phyloP scores from a whole-genome alignment of 495 filamentous ascomycete species.

The Talaromyces adpressus region DNA sequence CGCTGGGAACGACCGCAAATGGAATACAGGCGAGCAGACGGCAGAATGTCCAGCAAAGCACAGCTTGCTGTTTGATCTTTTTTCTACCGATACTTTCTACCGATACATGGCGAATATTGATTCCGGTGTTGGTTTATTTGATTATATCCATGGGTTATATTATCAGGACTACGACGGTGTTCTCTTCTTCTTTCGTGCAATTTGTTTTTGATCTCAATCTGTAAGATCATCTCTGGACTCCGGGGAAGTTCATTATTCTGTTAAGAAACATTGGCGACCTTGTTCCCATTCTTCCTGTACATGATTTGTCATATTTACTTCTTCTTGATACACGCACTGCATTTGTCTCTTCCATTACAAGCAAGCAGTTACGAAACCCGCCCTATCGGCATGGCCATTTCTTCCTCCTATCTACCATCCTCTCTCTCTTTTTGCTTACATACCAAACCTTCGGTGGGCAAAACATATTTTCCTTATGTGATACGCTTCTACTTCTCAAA shows the following conservation, averaged over 20 bases:
- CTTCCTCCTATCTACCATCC: neutral
- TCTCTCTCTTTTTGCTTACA: neutral
- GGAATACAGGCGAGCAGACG: slow-evolving; percentile 11
- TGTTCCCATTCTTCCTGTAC: neutral
- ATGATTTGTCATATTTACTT: neutral
- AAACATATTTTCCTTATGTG: neutral
- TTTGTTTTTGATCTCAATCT: neutral
- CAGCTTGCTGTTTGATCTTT: neutral
- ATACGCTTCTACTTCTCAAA: neutral
- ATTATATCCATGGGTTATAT: neutral
- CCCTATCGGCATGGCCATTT: neutral
- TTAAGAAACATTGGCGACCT: neutral
- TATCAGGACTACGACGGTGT: neutral
- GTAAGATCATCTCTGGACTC: neutral
- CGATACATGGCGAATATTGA: neutral
- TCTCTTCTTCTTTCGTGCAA: neutral
- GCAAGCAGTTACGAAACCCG: neutral
- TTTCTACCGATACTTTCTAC: no score
- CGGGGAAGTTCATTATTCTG: neutral
- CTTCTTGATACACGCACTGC: neutral
- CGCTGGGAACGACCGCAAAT: slow-evolving; percentile 7
- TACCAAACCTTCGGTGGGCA: neutral
- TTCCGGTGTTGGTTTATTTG: neutral
- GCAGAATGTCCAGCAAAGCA: slow-evolving; percentile 7
- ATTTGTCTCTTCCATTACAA: neutral